Percentiles rank a stretch among this genome's conserved stretches.
phyloP scores from a whole-genome alignment of 768 basidiomycete genomes.

The Suillus decipiens region DNA sequence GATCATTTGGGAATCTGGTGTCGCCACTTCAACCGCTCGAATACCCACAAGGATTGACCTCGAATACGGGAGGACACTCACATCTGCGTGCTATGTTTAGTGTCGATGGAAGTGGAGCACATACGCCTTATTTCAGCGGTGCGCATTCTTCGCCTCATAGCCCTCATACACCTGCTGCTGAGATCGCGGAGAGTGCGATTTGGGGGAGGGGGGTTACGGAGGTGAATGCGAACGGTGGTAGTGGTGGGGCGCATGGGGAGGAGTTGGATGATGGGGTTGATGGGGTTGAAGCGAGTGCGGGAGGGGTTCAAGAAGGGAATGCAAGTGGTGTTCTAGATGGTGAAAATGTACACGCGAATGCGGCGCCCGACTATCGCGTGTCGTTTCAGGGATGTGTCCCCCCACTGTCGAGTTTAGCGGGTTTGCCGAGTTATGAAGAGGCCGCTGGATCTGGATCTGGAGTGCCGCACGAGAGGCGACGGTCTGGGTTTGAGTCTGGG shows the following conservation, averaged over 20 bases:
- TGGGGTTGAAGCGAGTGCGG: not conserved
- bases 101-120: not conserved
- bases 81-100: slow-evolving; percentile 4
- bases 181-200: slow-evolving; percentile 35
- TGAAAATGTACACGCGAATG: not conserved
- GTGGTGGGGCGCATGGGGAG: not conserved
- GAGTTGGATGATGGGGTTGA: not conserved
- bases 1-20: not conserved
- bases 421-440: slow-evolving; percentile 88
- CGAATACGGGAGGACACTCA: not conserved
- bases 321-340: not conserved
- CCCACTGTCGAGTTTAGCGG: slow-evolving; percentile 72
- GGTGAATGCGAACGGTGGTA: slow-evolving; percentile 39
- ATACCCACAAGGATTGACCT: not conserved
- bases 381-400: slow-evolving; percentile 89
- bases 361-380: slow-evolving; percentile 72
- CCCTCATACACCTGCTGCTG: slow-evolving; percentile 14
- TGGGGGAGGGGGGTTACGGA: slow-evolving; percentile 67
- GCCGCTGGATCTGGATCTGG: slow-evolving; percentile 32
- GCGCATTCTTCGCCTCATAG: slow-evolving; percentile 3
- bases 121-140: slow-evolving; percentile 2
- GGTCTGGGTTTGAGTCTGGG: not conserved
- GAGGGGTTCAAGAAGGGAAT: not conserved
- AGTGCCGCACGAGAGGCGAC: not conserved
- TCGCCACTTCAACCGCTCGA: slow-evolving; percentile 5